Evolutionary conservation across 2,329 filamentous ascomycete species (phyloP).

Genomic region (Colletotrichum sp.): DNA sequence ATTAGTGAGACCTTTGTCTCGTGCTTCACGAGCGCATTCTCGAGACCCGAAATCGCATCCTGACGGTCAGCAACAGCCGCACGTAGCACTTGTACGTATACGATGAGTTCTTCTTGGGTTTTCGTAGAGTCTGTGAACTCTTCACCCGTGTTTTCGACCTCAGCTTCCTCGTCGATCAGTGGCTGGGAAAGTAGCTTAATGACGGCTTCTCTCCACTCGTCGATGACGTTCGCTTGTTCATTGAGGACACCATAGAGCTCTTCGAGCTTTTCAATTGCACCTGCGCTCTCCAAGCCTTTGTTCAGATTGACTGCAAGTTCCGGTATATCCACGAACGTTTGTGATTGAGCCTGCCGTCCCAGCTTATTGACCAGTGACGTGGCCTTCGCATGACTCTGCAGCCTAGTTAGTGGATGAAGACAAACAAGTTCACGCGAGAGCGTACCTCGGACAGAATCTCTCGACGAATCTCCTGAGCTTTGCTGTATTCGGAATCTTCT

Average conservation of each 20-base stretch:
- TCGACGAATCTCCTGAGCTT: conserved; percentile 76
- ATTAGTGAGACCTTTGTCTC: conserved; percentile 70
- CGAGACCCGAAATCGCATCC: conserved; percentile 76
- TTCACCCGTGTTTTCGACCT: conserved; percentile 78
- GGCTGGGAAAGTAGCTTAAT: conserved; percentile 74
- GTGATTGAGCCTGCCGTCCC: conserved; percentile 52
- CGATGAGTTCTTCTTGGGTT: conserved; percentile 86
- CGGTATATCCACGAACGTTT: conserved; percentile 67
- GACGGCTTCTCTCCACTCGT: conserved; percentile 77
- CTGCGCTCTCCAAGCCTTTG: conserved; percentile 75
- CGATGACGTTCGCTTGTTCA: conserved; percentile 71
- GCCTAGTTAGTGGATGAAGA: background rate
- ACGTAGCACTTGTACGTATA: conserved; percentile 81
- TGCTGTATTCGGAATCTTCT: conserved; percentile 77
- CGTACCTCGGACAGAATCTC: conserved; percentile 72
- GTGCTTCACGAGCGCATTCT: conserved; percentile 76
- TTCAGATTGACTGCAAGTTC: conserved; percentile 55
- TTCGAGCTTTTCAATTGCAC: conserved; percentile 70
- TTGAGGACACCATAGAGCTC: conserved; percentile 71
- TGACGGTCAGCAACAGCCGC: conserved; percentile 80
- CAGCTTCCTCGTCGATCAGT: conserved; percentile 82
- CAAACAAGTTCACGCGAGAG: conserved; percentile 19
- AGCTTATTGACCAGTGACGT: conserved; percentile 69
- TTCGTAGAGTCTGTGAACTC: conserved; percentile 90
- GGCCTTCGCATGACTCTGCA: conserved; percentile 54